Percentiles rank a stretch among this genome's conserved stretches.
Conservation (phyloP, 1,139 yeast genomes). For the Nakaseomyces sp. region DNA sequence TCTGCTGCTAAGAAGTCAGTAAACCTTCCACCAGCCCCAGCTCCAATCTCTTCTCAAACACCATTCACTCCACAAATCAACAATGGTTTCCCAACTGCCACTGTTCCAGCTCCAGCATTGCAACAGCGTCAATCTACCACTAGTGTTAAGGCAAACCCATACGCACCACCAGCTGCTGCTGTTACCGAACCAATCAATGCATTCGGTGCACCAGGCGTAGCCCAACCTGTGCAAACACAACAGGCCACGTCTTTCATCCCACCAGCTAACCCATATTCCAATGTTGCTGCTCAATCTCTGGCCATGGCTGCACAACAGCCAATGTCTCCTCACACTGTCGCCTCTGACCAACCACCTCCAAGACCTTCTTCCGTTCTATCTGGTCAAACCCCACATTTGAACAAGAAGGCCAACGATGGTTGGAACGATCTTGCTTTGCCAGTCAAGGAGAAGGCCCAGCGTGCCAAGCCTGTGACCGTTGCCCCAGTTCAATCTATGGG, state of each 20-base stretch:
- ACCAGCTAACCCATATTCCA: slow-evolving; percentile 33
- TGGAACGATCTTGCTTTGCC: slow-evolving; percentile 79
- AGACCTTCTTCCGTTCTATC: slow-evolving; percentile 15
- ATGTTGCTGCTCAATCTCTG: slow-evolving; percentile 9
- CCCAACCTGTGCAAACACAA: slow-evolving; percentile 12
- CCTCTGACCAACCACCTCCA: slow-evolving; percentile 13
- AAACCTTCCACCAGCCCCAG: slow-evolving; percentile 10
- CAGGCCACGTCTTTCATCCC: slow-evolving; percentile 18
- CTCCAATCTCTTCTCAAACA: slow-evolving; percentile 16
- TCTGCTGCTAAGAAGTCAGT: slow-evolving; percentile 10
- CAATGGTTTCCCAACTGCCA: slow-evolving; percentile 8
- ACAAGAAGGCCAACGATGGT: slow-evolving; percentile 64
- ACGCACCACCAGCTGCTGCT: slow-evolving; percentile 22
- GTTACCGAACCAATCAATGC: slow-evolving; percentile 8
- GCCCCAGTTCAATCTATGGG: slow-evolving; percentile 21
- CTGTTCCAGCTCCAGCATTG: slow-evolving; percentile 7
- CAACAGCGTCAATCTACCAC: slow-evolving; percentile 8
- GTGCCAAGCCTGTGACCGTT: slow-evolving; percentile 34
- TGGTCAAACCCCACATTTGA: slow-evolving; percentile 32
- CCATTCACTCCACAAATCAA: slow-evolving; percentile 33
- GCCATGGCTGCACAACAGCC: slow-evolving; percentile 10
- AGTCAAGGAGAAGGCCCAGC: slow-evolving; percentile 45
- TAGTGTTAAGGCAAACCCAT: slow-evolving; percentile 20
- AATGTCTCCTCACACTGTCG: slow-evolving; percentile 6
- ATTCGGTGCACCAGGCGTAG: slow-evolving; percentile 10